Percentiles rank a stretch among this genome's conserved stretches.
Evolutionary conservation across 2,329 filamentous ascomycete genomes (phyloP).

Genomic region (Diaporthe citrichinensis): DNA sequence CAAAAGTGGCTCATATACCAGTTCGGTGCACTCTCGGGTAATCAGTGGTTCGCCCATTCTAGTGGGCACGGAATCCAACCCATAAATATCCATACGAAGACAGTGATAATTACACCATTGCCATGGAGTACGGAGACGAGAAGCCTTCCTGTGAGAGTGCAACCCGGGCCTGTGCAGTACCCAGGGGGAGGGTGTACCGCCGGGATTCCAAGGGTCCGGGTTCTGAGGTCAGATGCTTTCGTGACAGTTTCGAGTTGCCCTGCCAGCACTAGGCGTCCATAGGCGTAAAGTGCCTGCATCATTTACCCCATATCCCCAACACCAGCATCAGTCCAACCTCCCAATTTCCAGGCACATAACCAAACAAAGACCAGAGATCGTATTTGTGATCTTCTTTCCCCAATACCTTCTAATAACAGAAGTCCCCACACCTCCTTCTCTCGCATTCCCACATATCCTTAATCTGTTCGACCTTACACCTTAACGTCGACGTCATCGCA

Average conservation of each 20-base stretch:
- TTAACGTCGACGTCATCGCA: conserved; percentile 40
- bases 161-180: too few relatives aligned
- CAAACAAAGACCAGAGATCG: background rate
- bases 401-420: too few relatives aligned
- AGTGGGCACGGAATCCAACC: too few relatives aligned
- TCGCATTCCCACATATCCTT: background rate
- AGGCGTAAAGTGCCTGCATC: conserved; percentile 33
- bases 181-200: background rate
- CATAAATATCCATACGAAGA: background rate
- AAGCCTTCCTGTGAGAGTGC: background rate
- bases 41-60: background rate
- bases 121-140: background rate
- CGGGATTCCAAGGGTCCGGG: background rate
- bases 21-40: background rate
- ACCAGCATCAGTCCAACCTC: conserved; percentile 45
- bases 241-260: conserved; percentile 68
- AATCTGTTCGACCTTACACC: conserved; percentile 19
- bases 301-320: conserved; percentile 16
- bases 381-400: background rate
- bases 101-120: background rate
- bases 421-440: background rate
- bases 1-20: background rate
- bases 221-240: conserved; percentile 61
- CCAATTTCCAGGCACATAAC: background rate
- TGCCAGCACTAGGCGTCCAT: conserved; percentile 55